Evolutionary conservation across 108 stramenopile species (phyloP).

Genomic region (Cyclotella choctawhatcheeana): DNA sequence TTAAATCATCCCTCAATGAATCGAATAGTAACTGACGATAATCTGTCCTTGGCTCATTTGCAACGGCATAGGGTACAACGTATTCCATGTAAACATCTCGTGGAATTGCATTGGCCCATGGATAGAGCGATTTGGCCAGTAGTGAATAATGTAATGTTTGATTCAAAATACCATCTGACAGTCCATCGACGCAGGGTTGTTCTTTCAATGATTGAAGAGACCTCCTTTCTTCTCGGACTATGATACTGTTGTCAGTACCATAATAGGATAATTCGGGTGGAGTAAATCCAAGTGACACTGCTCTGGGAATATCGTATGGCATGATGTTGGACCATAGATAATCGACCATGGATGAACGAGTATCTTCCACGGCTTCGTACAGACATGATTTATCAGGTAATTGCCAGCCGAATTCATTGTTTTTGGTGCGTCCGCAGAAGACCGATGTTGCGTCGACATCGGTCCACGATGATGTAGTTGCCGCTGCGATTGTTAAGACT

Average conservation of each 20-base stretch:
- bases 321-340: constrained; percentile 68
- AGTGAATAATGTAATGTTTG: constrained; percentile 69
- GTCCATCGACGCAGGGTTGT: constrained; percentile 60
- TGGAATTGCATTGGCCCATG: constrained; percentile 75
- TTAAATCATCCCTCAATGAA: constrained; percentile 42
- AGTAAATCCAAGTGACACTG: constrained; percentile 67
- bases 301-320: constrained; percentile 70
- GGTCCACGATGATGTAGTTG: too few relatives aligned
- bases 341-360: constrained; percentile 5
- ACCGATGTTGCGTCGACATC: too few relatives aligned
- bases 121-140: constrained; percentile 62
- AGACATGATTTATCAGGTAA: too few relatives aligned
- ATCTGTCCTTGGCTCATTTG: constrained; percentile 85
- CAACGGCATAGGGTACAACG: constrained; percentile 79
- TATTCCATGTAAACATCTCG: constrained; percentile 77
- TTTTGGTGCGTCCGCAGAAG: too few relatives aligned
- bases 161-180: constrained; percentile 69
- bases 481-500: too few relatives aligned
- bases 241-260: too few relatives aligned
- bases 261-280: too few relatives aligned
- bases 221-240: constrained; percentile 6
- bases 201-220: neutral
- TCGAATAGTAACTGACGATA: constrained; percentile 76
- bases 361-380: constrained; percentile 24
- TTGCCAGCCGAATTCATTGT: too few relatives aligned